Evolutionary conservation across 306 rosid genomes (phyloP), one percentile per base, ranked within the genome.

Genomic region (Neltuma alba): DNA sequence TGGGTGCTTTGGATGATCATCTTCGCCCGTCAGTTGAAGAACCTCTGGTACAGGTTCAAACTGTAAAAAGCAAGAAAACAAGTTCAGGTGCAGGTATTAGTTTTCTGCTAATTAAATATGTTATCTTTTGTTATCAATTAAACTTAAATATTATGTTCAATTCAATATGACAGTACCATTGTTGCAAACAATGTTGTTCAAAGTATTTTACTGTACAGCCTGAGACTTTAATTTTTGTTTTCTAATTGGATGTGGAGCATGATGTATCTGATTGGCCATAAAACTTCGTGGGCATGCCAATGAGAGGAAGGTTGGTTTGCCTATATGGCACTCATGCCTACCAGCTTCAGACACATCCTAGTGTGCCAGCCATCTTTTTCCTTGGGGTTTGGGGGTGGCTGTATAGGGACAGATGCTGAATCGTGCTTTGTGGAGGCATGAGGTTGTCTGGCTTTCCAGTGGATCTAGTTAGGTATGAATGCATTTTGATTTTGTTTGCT

Each of bases 1-100:
- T 86, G 86, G 94, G 98, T 12, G 92, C 92, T 82, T 85, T 95
- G 78, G 83, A 91, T 86, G 96, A 91, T 65, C 94, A 88, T 91
- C 94, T 93, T 79, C 91, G 83, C 76, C 98, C 96, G 7, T 74
- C 65, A 40, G n/a, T 45, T 34, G 86, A 87, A 78, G 85, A 80
- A 76, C 78, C 85, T 84, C 40, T 85, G 75, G 85, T 81, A 48
- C 82, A 45, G 75, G 82, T 83, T 65, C 69, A 42, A 8, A 70
- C 55, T 71, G 67, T 36, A 63, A 83, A 87, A 81, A 76, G 83
- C 85, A 88, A 87, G 84, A 91, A 81, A 83, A 70, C 83, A 3
- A 68, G 76, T 73, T 72, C 93, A 45, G 89, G 94, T 57, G 93
- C 97, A 83, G 99, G 94, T 93, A 84, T 38, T 47, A 36, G 14